These are phyloP conservation scores for Leccinum subgranulosum DNA, from an alignment of 768 basidiomycete species.

Conservation along the genomic window DNA sequence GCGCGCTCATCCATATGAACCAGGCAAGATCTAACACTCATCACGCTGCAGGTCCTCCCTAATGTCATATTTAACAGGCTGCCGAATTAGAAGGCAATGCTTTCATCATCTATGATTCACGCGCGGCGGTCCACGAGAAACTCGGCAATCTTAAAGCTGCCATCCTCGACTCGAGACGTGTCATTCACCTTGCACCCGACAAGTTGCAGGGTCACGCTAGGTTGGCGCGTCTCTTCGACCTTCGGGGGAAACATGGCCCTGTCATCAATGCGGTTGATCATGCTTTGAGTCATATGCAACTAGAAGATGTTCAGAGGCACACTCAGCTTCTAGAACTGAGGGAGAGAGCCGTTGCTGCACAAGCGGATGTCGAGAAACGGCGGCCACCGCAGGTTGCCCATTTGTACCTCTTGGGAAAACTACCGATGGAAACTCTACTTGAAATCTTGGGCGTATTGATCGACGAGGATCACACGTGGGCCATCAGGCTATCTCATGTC, in stretches of 20 bases:
- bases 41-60: neutral
- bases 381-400: slow-evolving; percentile 19
- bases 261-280: slow-evolving; percentile 58
- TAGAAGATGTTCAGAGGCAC: slow-evolving; percentile 44
- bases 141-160: slow-evolving; percentile 62
- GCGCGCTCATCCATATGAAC: slow-evolving; percentile 48
- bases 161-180: slow-evolving; percentile 62
- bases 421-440: slow-evolving; percentile 67
- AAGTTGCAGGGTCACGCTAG: slow-evolving; percentile 78
- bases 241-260: slow-evolving; percentile 45
- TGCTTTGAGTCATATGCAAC: slow-evolving; percentile 50
- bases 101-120: slow-evolving; percentile 64
- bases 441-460: slow-evolving; percentile 50
- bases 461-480: slow-evolving; percentile 38
- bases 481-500: slow-evolving; percentile 53
- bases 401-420: slow-evolving; percentile 51
- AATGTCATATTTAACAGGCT: slow-evolving; percentile 39
- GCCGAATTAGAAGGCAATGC: slow-evolving; percentile 41
- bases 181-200: slow-evolving; percentile 65
- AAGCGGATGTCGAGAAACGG: slow-evolving; percentile 18
- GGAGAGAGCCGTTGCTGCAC: slow-evolving; percentile 32
- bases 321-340: slow-evolving; percentile 44
- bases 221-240: slow-evolving; percentile 63
- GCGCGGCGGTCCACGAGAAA: slow-evolving; percentile 68
- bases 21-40: slow-evolving; percentile 32